phyloP scores from a whole-genome alignment of 495 filamentous ascomycete genomes.

The Hypomontagnella submonticulosa region DNA sequence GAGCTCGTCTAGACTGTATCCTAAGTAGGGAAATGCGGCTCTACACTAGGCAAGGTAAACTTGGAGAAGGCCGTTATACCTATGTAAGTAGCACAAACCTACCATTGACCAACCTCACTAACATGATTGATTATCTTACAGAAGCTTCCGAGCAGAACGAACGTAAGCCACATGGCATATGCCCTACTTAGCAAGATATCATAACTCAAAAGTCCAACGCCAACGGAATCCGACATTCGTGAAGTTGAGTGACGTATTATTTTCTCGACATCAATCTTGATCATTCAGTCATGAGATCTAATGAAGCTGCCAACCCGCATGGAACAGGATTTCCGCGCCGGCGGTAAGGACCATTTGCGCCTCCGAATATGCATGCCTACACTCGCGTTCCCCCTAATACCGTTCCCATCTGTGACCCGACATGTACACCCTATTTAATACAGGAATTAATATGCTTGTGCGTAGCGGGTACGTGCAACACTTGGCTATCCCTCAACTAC shows the following conservation, averaged over 20 bases:
- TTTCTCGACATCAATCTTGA: constrained; percentile 28
- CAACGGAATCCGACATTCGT: neutral
- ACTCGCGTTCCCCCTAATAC: constrained; percentile 18
- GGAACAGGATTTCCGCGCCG: constrained; percentile 3
- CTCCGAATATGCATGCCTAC: constrained; percentile 28
- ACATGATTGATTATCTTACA: no score
- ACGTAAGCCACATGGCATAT: no score
- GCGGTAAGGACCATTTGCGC: constrained; percentile 19
- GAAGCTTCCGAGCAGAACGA: no score
- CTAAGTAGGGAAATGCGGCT: no score
- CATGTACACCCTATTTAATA: constrained; percentile 28
- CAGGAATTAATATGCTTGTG: constrained; percentile 25
- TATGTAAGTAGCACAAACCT: no score
- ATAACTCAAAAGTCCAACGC: no score
- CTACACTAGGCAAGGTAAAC: no score
- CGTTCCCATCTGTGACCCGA: constrained; percentile 8
- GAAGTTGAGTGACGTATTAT: constrained; percentile 25
- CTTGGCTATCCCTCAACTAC: constrained; percentile 1
- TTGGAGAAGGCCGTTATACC: no score
- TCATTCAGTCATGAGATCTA: constrained; percentile 31
- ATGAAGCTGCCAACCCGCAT: constrained; percentile 14
- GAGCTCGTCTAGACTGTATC: no score
- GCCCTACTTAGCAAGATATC: no score
- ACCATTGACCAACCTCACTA: no score
- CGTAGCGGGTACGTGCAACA: neutral